These are phyloP conservation scores for Begonia loranthoides DNA, from an alignment of 306 rosid genomes.

Conservation along the genomic window DNA sequence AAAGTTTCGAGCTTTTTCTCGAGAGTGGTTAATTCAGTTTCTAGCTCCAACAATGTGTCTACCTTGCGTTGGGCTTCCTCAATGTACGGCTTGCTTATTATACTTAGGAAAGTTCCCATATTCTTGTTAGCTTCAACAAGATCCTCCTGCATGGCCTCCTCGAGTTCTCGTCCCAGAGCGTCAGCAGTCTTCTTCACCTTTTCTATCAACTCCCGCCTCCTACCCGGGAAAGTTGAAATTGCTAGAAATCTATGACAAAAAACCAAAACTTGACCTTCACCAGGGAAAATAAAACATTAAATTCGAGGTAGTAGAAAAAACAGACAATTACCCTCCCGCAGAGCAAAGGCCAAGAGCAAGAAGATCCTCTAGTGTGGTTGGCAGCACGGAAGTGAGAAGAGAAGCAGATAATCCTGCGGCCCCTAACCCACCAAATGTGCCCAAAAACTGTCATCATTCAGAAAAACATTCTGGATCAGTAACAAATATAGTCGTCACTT, in stretches of 20 bases:
- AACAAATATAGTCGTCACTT: neutral
- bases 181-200: conserved; percentile 71
- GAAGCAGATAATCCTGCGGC: conserved; percentile 96
- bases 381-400: conserved; percentile 77
- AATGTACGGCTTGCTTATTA: conserved; percentile 56
- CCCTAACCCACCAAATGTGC: conserved; percentile 81
- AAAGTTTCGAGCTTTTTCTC: conserved; percentile 56
- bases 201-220: conserved; percentile 47
- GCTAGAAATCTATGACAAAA: conserved; percentile 42
- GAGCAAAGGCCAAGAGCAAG: conserved; percentile 97
- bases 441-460: conserved; percentile 40
- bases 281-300: neutral
- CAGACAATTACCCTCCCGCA: conserved; percentile 71
- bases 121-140: conserved; percentile 42
- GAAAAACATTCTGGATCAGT: conserved; percentile 1
- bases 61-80: conserved; percentile 58
- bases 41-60: conserved; percentile 44
- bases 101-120: conserved; percentile 43
- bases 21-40: conserved; percentile 44
- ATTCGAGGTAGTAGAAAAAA: neutral
- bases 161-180: conserved; percentile 56
- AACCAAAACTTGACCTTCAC: neutral
- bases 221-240: conserved; percentile 58
- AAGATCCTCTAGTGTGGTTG: conserved; percentile 80
- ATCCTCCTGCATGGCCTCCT: conserved; percentile 84